Percentiles rank a stretch among this genome's conserved stretches.
phyloP scores from a whole-genome alignment of 1,139 yeast species.

The Taphrina confusa region DNA sequence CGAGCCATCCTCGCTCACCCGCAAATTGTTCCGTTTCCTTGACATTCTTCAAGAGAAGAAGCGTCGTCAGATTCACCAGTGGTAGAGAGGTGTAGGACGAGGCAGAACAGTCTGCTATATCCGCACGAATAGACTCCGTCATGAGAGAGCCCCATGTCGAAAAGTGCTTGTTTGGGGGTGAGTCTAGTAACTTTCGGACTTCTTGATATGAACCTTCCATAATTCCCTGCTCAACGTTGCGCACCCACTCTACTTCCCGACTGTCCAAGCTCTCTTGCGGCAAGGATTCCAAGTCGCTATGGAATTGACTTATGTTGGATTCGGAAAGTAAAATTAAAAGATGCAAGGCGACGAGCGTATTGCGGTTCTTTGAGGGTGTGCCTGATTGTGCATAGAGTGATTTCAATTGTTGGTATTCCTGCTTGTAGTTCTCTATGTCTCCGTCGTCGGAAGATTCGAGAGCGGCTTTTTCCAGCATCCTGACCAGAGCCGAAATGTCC shows the following conservation, averaged over 20 bases:
- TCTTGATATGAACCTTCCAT: conserved; percentile 97
- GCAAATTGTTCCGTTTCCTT: conserved; percentile 66
- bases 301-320: conserved; percentile 84
- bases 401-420: conserved; percentile 18
- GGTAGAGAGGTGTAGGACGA: conserved; percentile 76
- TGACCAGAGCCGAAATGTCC: conserved; percentile 3
- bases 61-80: conserved; percentile 74
- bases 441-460: background rate
- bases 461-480: conserved; percentile 15
- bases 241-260: conserved; percentile 71
- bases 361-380: conserved; percentile 27
- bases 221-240: conserved; percentile 84
- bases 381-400: conserved; percentile 24
- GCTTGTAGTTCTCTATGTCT: conserved; percentile 1
- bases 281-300: conserved; percentile 79
- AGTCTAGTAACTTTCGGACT: conserved; percentile 65
- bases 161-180: conserved; percentile 31
- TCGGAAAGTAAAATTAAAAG: conserved; percentile 73
- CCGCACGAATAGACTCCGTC: conserved; percentile 65
- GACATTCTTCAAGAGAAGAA: conserved; percentile 72
- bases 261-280: conserved; percentile 59
- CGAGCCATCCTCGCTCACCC: conserved; percentile 61
- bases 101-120: conserved; percentile 85
- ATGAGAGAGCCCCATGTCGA: conserved; percentile 2
- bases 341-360: conserved; percentile 65